A percentile compares a stretch with the other conserved stretches of the same genome.
These are phyloP conservation scores for Malassezia sympodialis DNA, from an alignment of 1,284 basidiomycete species.

Conservation along the genomic window DNA sequence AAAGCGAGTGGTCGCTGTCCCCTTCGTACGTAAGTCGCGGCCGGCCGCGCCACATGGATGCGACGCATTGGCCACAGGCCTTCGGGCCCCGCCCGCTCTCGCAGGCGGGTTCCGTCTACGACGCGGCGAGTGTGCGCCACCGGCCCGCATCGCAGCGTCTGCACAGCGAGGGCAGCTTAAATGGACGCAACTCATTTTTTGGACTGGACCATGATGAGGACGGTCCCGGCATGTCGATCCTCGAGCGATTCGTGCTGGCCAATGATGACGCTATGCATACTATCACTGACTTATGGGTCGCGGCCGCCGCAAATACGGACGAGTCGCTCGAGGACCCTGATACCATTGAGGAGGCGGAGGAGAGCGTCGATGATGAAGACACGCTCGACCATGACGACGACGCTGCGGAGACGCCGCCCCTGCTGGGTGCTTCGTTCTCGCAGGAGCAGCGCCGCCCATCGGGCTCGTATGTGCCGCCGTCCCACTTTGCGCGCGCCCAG, in stretches of 20 bases:
- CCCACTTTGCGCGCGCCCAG: constrained; percentile 31
- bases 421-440: not conserved
- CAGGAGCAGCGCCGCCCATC: not conserved
- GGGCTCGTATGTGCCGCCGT: constrained; percentile 28
- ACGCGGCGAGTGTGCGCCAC: not conserved
- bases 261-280: constrained; percentile 81
- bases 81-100: not conserved
- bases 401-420: not conserved
- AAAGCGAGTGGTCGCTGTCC: constrained; percentile 1
- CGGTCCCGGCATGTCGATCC: constrained; percentile 52
- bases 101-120: not conserved
- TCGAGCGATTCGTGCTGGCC: constrained; percentile 58
- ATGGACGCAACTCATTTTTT: not conserved
- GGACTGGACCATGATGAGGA: not conserved
- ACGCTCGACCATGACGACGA: constrained; percentile 9
- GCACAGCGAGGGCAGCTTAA: not conserved
- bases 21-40: not conserved
- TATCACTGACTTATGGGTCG: constrained; percentile 84
- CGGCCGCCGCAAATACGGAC: constrained; percentile 65
- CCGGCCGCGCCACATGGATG: not conserved
- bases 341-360: constrained; percentile 17
- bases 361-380: constrained; percentile 39
- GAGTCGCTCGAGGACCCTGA: constrained; percentile 54
- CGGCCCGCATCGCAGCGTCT: not conserved
- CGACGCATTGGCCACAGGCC: not conserved